Percentiles rank a stretch among this genome's conserved stretches.
Conservation (phyloP, 2,329 filamentous ascomycete genomes). For the Aspergillus flavus region DNA sequence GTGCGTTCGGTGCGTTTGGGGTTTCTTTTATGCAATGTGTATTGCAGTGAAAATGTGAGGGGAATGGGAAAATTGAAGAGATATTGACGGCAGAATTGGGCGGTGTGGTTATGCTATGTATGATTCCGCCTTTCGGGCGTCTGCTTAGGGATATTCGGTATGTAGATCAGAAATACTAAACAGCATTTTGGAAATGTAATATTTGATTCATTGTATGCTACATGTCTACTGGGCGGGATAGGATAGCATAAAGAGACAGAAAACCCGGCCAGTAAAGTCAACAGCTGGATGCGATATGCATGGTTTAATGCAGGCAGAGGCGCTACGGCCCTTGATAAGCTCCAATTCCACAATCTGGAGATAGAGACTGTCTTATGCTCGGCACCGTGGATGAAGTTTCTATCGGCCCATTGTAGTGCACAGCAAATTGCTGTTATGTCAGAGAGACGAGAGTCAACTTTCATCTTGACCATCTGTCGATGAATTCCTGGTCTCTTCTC, state of each 20-base stretch:
- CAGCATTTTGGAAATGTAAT: not conserved
- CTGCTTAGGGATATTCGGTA: not conserved
- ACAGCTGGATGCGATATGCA: not conserved
- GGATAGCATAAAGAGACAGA: not conserved
- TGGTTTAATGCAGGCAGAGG: not conserved
- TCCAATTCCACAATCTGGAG: not conserved
- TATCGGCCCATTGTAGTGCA: not conserved
- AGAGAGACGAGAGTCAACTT: not conserved
- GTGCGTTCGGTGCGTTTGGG: not conserved
- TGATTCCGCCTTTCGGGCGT: not conserved
- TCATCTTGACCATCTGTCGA: not conserved
- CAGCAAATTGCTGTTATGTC: not conserved
- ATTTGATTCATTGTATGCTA: not conserved
- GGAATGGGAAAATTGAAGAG: constrained; percentile 6
- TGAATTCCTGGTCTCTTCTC: not conserved
- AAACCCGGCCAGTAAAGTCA: not conserved
- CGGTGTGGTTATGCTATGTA: not conserved
- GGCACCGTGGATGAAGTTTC: not conserved
- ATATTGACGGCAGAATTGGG: constrained; percentile 14
- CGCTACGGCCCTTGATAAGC: not conserved
- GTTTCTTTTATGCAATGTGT: not conserved
- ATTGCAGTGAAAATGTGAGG: constrained; percentile 2
- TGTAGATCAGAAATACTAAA: not conserved
- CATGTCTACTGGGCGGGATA: not conserved
- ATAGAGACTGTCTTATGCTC: not conserved